A percentile compares a stretch with the other conserved stretches of the same genome.
Conservation (phyloP, 1,139 yeast genomes). For the Zygoascus hellenicus region DNA sequence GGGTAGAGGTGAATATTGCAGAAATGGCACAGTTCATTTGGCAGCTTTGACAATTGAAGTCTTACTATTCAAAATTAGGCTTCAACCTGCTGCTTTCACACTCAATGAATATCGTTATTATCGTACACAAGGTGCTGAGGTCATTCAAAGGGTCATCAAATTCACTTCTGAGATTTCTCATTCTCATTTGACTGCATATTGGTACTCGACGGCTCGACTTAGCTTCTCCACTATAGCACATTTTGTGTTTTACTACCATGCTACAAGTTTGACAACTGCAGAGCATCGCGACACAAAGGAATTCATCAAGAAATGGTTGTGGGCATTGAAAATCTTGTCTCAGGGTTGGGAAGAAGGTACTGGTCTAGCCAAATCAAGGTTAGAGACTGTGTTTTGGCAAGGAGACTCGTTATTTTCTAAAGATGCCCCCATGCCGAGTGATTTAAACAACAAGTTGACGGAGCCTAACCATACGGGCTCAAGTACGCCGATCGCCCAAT, state of each 20-base stretch:
- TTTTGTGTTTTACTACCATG: conserved; percentile 32
- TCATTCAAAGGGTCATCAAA: conserved; percentile 29
- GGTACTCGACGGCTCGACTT: conserved; percentile 34
- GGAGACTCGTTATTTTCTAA: conserved; percentile 23
- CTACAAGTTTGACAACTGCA: conserved; percentile 29
- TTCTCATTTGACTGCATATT: conserved; percentile 35
- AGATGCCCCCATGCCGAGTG: conserved; percentile 2
- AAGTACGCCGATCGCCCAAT: too few relatives aligned
- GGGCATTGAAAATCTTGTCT: conserved; percentile 26
- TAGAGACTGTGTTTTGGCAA: conserved; percentile 33
- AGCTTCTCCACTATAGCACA: conserved; percentile 33
- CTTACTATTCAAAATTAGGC: conserved; percentile 28
- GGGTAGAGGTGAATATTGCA: conserved; percentile 29
- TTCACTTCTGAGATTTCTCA: conserved; percentile 35
- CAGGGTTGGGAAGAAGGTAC: conserved; percentile 37
- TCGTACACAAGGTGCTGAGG: conserved; percentile 29
- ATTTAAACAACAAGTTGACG: neutral
- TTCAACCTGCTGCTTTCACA: conserved; percentile 22
- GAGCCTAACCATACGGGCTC: conserved; percentile 3
- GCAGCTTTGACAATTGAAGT: conserved; percentile 33
- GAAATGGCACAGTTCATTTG: conserved; percentile 33
- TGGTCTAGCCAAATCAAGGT: conserved; percentile 33
- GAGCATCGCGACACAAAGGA: conserved; percentile 30
- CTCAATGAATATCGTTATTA: conserved; percentile 21
- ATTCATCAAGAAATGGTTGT: conserved; percentile 33